Conservation (phyloP, 768 basidiomycete genomes). For the Boletus insuetus region DNA sequence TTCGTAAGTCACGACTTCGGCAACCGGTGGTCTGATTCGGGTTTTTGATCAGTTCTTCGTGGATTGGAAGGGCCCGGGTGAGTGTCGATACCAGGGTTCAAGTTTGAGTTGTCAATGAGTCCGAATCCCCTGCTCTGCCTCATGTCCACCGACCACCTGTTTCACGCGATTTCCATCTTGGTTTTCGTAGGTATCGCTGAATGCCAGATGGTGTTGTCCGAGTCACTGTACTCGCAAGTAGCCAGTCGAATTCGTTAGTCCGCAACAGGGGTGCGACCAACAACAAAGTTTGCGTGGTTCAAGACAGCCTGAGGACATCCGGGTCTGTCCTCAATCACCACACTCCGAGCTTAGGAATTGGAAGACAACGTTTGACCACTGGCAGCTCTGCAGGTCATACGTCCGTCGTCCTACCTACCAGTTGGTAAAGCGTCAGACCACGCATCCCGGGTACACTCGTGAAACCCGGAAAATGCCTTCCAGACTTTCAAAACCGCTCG, state of each 20-base stretch:
- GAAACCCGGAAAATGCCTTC: too few relatives aligned
- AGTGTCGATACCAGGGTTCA: background rate
- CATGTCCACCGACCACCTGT: constrained; percentile 9
- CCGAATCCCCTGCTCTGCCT: constrained; percentile 12
- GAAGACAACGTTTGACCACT: too few relatives aligned
- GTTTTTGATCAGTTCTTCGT: background rate
- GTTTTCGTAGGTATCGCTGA: background rate
- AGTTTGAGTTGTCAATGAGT: constrained; percentile 1
- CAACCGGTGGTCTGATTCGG: background rate
- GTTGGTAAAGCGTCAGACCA: too few relatives aligned
- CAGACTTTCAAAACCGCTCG: too few relatives aligned
- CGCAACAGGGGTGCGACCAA: too few relatives aligned
- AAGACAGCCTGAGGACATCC: too few relatives aligned
- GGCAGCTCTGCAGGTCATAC: too few relatives aligned
- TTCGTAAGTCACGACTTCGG: background rate
- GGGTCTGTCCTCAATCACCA: too few relatives aligned
- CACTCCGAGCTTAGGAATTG: too few relatives aligned
- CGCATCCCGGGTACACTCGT: too few relatives aligned
- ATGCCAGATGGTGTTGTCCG: background rate
- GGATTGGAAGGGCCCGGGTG: background rate
- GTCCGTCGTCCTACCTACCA: too few relatives aligned
- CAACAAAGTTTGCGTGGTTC: too few relatives aligned
- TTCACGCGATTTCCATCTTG: constrained; percentile 16
- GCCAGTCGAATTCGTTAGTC: background rate
- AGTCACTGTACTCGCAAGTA: background rate